These are phyloP conservation scores for Didymella exigua DNA, from an alignment of 2,329 filamentous ascomycete species.

Conservation along the genomic window DNA sequence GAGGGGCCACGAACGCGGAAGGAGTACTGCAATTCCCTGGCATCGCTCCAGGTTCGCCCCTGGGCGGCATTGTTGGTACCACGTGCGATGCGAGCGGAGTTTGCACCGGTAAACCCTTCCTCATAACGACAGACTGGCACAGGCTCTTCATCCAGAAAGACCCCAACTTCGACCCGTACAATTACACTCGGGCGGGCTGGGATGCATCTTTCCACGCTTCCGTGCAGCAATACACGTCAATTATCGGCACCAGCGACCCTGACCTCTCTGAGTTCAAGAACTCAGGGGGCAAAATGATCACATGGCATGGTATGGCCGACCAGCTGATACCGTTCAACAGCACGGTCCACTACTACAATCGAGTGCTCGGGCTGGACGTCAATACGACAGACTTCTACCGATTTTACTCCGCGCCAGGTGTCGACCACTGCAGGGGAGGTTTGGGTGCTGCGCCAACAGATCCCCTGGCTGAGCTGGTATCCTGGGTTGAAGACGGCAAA, in stretches of 20 bases:
- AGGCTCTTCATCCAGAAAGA: slow-evolving; percentile 23
- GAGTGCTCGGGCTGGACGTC: slow-evolving; percentile 14
- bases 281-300: slow-evolving; percentile 32
- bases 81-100: slow-evolving; percentile 15
- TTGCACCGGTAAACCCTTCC: slow-evolving; percentile 1
- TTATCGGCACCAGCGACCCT: slow-evolving; percentile 20
- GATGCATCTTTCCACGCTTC: slow-evolving; percentile 7
- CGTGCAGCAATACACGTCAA: slow-evolving; percentile 20
- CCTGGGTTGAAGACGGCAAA: slow-evolving; percentile 33
- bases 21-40: slow-evolving; percentile 15
- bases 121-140: slow-evolving; percentile 15
- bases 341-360: slow-evolving; percentile 22
- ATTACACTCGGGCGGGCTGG: slow-evolving; percentile 2
- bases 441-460: slow-evolving; percentile 34
- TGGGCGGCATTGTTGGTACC: slow-evolving; percentile 4
- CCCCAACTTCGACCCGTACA: slow-evolving; percentile 7
- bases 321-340: slow-evolving; percentile 16
- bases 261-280: slow-evolving; percentile 28
- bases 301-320: slow-evolving; percentile 30
- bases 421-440: slow-evolving; percentile 26
- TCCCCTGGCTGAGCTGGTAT: slow-evolving; percentile 30
- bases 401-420: slow-evolving; percentile 27
- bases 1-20: slow-evolving; percentile 10
- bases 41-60: not conserved
- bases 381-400: slow-evolving; percentile 31